Evolutionary conservation across 345 rosid species (phyloP).

Genomic region (Gossypium ekmanianum): DNA sequence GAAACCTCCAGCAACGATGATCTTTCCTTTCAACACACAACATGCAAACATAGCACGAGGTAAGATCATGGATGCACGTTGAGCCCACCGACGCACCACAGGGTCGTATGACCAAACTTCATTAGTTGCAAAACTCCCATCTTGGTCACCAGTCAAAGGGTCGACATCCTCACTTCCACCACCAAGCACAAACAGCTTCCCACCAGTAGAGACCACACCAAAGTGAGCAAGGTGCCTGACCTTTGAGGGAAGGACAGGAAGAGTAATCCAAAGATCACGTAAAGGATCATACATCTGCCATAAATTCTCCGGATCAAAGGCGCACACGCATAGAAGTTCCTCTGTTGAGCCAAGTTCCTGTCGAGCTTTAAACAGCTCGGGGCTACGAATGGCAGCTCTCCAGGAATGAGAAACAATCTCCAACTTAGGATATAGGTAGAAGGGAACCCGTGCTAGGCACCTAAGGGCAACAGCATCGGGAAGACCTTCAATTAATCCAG

Average conservation of each 20-base stretch:
- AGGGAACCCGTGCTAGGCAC: conserved; percentile 92
- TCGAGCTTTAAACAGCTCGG: conserved; percentile 72
- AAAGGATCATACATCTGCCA: conserved; percentile 95
- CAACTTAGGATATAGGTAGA: conserved; percentile 59
- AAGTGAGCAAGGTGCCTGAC: conserved; percentile 84
- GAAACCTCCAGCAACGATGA: conserved; percentile 90
- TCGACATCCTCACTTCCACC: conserved; percentile 97
- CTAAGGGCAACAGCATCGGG: conserved; percentile 87
- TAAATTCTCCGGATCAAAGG: conserved; percentile 86
- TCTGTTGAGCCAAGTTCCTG: conserved; percentile 66
- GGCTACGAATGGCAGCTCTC: conserved; percentile 67
- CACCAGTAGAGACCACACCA: conserved; percentile 60
- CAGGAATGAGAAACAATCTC: conserved; percentile 97
- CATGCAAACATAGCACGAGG: conserved; percentile 98
- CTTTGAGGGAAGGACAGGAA: conserved; percentile 83
- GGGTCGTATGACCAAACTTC: conserved; percentile 97
- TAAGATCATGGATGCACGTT: conserved; percentile 71
- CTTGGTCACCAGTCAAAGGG: conserved; percentile 86
- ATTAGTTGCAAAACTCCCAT: conserved; percentile 85
- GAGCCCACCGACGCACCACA: conserved; percentile 62
- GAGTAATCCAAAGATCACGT: conserved; percentile 79
- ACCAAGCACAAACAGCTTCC: conserved; percentile 83
- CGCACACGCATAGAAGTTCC: conserved; percentile 72
- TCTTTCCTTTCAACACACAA: conserved; percentile 74
- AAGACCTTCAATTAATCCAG: conserved; percentile 87